Percentiles rank a stretch among this genome's conserved stretches.
Conservation (phyloP, 352 stramenopile genomes). For the Thalassiosira sp. region DNA sequence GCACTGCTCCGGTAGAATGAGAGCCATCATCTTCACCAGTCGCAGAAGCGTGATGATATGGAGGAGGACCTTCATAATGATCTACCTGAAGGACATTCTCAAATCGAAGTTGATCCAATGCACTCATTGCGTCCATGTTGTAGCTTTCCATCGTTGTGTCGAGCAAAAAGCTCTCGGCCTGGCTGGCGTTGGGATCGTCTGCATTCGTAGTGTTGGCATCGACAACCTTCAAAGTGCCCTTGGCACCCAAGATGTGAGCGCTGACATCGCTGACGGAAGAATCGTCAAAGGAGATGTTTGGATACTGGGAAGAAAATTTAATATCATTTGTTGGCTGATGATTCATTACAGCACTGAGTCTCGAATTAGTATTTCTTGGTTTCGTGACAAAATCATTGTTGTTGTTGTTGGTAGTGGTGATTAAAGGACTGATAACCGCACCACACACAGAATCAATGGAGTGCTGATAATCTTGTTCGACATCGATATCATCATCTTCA, state of each 20-base stretch:
- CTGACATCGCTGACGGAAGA: conserved; percentile 49
- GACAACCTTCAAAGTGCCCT: conserved; percentile 3
- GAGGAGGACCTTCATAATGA: neutral
- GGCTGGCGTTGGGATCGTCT: conserved; percentile 5
- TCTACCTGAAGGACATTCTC: conserved; percentile 41
- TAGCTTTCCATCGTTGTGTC: conserved; percentile 43
- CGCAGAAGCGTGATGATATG: neutral
- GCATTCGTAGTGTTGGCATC: too few relatives aligned
- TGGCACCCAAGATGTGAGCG: conserved; percentile 24
- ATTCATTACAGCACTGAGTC: neutral
- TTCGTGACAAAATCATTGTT: neutral
- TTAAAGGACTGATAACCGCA: conserved; percentile 1
- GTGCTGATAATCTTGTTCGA: conserved; percentile 17
- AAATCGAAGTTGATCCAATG: conserved; percentile 31
- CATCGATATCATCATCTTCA: conserved; percentile 32
- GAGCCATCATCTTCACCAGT: conserved; percentile 18
- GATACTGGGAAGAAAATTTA: conserved; percentile 31
- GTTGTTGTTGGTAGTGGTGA: neutral
- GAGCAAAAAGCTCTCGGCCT: conserved; percentile 27
- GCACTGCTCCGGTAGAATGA: conserved; percentile 19
- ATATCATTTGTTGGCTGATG: conserved; percentile 26
- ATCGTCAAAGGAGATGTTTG: conserved; percentile 33
- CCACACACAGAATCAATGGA: neutral
- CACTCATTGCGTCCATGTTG: conserved; percentile 46
- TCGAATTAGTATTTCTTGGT: neutral